These are phyloP conservation scores for Mycena polygramma DNA, from an alignment of 768 basidiomycete species.

Conservation along the genomic window DNA sequence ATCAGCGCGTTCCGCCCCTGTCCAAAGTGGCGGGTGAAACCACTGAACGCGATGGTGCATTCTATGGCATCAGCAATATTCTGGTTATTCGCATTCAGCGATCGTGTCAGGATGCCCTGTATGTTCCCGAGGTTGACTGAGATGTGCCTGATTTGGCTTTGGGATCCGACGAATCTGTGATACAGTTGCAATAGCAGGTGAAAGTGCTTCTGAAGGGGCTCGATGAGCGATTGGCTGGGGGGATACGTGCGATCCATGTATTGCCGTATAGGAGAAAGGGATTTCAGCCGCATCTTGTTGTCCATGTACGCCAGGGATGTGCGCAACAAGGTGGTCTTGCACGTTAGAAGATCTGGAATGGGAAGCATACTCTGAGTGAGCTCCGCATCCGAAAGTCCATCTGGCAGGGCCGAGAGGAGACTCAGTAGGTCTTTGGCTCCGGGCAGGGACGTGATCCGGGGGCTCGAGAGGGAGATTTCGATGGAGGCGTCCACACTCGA, in stretches of 20 bases:
- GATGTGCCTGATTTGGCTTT: conserved; percentile 10
- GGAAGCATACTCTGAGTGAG: background rate
- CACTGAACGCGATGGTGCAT: background rate
- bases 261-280: background rate
- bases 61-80: background rate
- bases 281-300: background rate
- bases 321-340: background rate
- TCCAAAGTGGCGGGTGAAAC: background rate
- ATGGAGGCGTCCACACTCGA: background rate
- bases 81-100: background rate
- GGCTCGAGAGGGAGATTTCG: background rate
- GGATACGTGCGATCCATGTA: conserved; percentile 2
- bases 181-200: background rate
- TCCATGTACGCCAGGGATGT: background rate
- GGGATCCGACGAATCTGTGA: background rate
- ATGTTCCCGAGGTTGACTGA: background rate
- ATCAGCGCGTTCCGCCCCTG: background rate
- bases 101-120: background rate
- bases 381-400: conserved; percentile 1
- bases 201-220: background rate
- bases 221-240: background rate
- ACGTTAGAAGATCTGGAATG: background rate
- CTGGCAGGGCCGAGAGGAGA: background rate
- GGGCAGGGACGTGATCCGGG: background rate
- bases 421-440: background rate